Evolutionary conservation across 2,329 filamentous ascomycete species (phyloP), one percentile per base, ranked within the genome.

Genomic region (Microdochium trichocladiopsis): DNA sequence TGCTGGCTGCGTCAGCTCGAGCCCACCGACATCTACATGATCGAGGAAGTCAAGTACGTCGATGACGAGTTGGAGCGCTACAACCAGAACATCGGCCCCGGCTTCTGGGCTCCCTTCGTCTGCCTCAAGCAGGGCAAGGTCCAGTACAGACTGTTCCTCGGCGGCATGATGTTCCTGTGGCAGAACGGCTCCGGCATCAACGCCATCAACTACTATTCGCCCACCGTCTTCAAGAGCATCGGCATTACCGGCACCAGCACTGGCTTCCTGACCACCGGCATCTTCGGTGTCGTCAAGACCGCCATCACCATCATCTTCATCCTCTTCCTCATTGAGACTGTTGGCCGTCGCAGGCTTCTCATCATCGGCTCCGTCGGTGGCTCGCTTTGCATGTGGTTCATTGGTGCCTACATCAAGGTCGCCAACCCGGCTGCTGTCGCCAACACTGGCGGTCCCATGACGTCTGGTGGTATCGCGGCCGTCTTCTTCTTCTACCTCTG

Each of bases 101-200:
- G 87, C 2, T 90, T 91, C 75, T 90, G 83, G 83, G 84, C 85
- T 68, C 86, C 86, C 0, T 88, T 90, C 70, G 72, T 74, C 8
- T 73, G 80, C 22, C 73, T 77, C 53, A 76, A 73, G 58, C 70
- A 80, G 57, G 73, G 70, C 53, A 78, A 78, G 61, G 78, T 88
- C 24, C 81, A 81, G 58, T 89, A 83, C 74, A 81, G 88, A 43
- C 84, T 93, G 69, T 80, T 89, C 65, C 76, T 92, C 11, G 88
- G 88, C 48, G 79, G 80, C 52, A 79, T 88, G 61, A 75, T 93
- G 21, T 92, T 92, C 74, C 72, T 92, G 51, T 90, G 84, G 77
- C 88, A 93, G 68, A 93, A 93, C 60, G 84, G 84, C 49, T 77
- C 73, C 2, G 87, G 87, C 2, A 90, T 90, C 71, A 86, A 86